Evolutionary conservation across 805 yeast species (phyloP), one percentile per base, ranked within the genome.

Genomic region (Saccharomyces eubayanus): DNA sequence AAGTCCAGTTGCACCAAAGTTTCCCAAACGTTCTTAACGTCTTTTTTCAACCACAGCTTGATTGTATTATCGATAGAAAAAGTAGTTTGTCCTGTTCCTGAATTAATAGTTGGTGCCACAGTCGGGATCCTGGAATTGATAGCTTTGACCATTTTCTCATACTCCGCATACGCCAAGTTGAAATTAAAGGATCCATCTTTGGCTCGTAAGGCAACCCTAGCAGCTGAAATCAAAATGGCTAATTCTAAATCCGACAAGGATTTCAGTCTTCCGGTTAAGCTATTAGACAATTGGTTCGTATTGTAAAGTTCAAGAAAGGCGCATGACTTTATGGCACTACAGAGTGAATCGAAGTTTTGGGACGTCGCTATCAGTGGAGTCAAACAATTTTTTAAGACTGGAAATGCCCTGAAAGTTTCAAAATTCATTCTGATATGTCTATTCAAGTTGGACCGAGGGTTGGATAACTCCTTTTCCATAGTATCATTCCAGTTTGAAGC

Each of bases 161-260:
- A 92, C 66, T 92, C 98, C 31, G 82, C 83, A 66, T 83, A 85
- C 0, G 84, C 86, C 54, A 89, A 70, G 59, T 87, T 87, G 69
- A 90, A 84, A 66, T 89, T 91, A 20, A 88, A 77, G n/a, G 58
- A 46, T 76, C 75, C 81, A 27, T 80, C 68, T 21, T 79, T 83
- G 29, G 76, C 75, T 60, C 83, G 86, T 50, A 80, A 74, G 27
- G 81, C 74, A 51, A 84, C 83, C 47, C 97, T 74, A 0, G 95
- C 88, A 0, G 91, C 85, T 46, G 89, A 81, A 5, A 91, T 81
- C 12, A 89, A 70, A 45, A 92, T 63, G 16, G 86, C 78, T 48
- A 85, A 65, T 62, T 92, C 97, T 30, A 88, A 65, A 55, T 85
- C 85, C 3, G 96, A 84, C 40, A 90, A 68, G 0, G 79, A 72